Conservation (phyloP, 192 early-diverging fungal genomes). For the Phycomyces nitens region DNA sequence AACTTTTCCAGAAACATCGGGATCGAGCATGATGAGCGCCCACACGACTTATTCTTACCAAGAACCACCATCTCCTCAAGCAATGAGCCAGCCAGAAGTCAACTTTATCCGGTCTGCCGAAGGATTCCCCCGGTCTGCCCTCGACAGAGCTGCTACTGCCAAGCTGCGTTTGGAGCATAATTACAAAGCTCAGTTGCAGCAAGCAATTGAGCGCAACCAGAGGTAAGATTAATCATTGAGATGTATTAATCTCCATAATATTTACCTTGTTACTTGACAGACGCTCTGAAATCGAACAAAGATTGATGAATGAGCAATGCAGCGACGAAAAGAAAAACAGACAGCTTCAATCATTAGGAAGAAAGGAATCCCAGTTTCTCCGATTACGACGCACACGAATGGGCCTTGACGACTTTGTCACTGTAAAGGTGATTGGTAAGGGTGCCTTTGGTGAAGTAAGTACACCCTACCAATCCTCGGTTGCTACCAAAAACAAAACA, state of each 20-base stretch:
- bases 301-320: constrained; percentile 67
- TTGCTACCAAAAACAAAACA: no score
- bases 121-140: constrained; percentile 69
- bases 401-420: constrained; percentile 88
- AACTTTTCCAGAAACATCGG: neutral
- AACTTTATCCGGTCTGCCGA: constrained; percentile 69
- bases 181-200: constrained; percentile 84
- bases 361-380: constrained; percentile 93
- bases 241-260: neutral
- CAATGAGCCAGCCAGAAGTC: constrained; percentile 31
- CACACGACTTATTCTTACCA: constrained; percentile 23
- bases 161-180: constrained; percentile 91
- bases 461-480: no score
- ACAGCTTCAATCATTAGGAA: constrained; percentile 72
- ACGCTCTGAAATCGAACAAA: constrained; percentile 76
- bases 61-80: constrained; percentile 6
- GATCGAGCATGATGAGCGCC: constrained; percentile 1
- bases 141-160: constrained; percentile 86
- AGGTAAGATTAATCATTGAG: constrained; percentile 40
- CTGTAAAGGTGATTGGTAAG: constrained; percentile 97
- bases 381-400: constrained; percentile 86
- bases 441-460: constrained; percentile 95
- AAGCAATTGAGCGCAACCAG: constrained; percentile 83
- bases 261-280: constrained; percentile 31
- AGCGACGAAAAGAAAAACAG: constrained; percentile 87